Evolutionary conservation across 352 stramenopile genomes (phyloP).

Genomic region (Phytophthora ramorum): DNA sequence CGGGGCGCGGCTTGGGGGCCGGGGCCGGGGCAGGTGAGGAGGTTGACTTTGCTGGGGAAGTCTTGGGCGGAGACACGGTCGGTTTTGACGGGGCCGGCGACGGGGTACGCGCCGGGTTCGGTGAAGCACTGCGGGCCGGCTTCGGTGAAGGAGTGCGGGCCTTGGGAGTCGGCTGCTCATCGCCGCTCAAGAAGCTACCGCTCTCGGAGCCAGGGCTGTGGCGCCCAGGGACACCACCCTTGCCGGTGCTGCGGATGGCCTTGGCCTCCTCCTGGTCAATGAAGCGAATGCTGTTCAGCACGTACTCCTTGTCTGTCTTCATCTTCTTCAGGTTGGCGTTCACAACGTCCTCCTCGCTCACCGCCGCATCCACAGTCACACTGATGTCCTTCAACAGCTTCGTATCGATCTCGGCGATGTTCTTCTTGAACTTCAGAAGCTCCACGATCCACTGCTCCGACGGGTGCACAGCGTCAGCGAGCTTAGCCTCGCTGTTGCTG

Average conservation of each 20-base stretch:
- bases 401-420: conserved; percentile 83
- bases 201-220: conserved; percentile 63
- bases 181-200: conserved; percentile 54
- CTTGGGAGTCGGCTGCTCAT: conserved; percentile 47
- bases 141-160: conserved; percentile 43
- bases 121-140: conserved; percentile 30
- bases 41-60: conserved; percentile 22
- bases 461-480: conserved; percentile 75
- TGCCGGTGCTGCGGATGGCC: conserved; percentile 83
- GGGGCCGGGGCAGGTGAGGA: conserved; percentile 26
- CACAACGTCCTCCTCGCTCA: conserved; percentile 75
- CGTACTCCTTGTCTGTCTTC: conserved; percentile 90
- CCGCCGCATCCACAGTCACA: conserved; percentile 53
- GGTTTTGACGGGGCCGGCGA: conserved; percentile 32
- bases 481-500: conserved; percentile 50
- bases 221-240: conserved; percentile 56
- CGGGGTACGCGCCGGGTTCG: conserved; percentile 26
- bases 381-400: conserved; percentile 72
- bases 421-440: conserved; percentile 88
- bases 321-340: conserved; percentile 80
- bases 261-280: conserved; percentile 91
- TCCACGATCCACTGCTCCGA: conserved; percentile 90
- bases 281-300: conserved; percentile 90
- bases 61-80: conserved; percentile 20
- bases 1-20: conserved; percentile 31